phyloP scores from a whole-genome alignment of 306 rosid species.

The Prinsepia uniflora region DNA sequence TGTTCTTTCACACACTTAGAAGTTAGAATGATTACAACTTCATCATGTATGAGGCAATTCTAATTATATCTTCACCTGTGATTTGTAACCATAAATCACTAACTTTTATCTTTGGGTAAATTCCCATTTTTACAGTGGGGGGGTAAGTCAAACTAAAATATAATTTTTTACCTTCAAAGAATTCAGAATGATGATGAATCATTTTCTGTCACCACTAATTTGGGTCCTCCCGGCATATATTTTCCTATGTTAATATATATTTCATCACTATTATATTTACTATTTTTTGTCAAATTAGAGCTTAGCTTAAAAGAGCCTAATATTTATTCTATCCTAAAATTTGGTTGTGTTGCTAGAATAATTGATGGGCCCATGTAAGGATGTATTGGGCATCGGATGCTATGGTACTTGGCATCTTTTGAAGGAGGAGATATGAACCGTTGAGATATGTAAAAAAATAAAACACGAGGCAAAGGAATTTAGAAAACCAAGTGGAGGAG shows the following conservation, averaged over 20 bases:
- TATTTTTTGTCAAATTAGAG: no score
- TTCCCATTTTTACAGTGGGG: neutral
- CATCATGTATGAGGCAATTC: neutral
- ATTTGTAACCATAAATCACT: neutral
- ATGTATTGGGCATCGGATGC: constrained; percentile 13
- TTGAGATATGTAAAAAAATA: neutral
- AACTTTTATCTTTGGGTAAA: neutral
- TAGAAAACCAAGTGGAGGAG: no score
- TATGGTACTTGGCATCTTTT: neutral
- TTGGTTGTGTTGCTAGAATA: constrained; percentile 3
- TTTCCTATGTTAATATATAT: no score
- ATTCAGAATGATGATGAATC: neutral
- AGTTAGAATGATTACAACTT: neutral
- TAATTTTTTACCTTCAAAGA: neutral
- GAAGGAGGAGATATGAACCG: neutral
- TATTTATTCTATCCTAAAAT: neutral
- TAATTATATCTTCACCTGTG: neutral
- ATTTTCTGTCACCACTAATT: neutral
- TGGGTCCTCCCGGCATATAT: neutral
- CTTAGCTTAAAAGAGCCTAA: no score
- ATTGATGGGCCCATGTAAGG: constrained; percentile 10
- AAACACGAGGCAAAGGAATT: neutral
- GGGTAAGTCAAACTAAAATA: neutral
- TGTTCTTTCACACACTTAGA: neutral
- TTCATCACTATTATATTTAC: no score